Base-by-base conservation (phyloP, 169 alveolate species). In the Cryptosporidium ryanae region DNA sequence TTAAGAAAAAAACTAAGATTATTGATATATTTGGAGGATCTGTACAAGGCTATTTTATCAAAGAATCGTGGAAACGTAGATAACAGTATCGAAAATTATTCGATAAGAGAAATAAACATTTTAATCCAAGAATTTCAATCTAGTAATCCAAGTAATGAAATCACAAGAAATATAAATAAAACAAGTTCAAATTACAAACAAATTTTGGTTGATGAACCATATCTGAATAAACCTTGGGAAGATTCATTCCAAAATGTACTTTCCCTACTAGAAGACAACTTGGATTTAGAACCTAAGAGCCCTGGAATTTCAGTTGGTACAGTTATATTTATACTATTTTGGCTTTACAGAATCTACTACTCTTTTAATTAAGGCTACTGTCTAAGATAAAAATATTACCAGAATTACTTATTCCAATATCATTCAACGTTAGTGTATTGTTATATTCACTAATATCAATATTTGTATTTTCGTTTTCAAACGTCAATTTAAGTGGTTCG, bases 311-410 rank as follows among this genome's bases (percentile, higher is more conserved):
- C 87, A 10, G 38, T 76, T 7, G 59, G 87, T 1, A 59, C 76
- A n/a, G 10, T 76, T 21, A 10, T 76, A 12, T 76, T 76, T 76
- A 23, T 55, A 38, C 15, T 61, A 44, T 76, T 76, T 25, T 76
- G 87, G 87, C 61, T 38, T 13, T 76, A 76, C 29, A 76, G 46
- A 23, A 43, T 76, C 21, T 76, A 76, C 46, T 55, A 21, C 13
- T 59, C 76, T 21, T 59, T 76, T 32, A 17, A 6, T 6, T 76
- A 55, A 43, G 12, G 55, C 10, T 55, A 17, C 4, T 43, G 44
- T 76, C 87, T 25, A 57, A 70, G 21, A 76, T 76, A 34, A 27
- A 31, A 18, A 76, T 59, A n/a, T 59, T 55, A 12, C 87, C 87
- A 59, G 27, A 57, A 2, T 34, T 25, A 43, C 59, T 61, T 31